phyloP scores from a whole-genome alignment of 2,329 filamentous ascomycete species.

The Colletotrichum higginsianum region DNA sequence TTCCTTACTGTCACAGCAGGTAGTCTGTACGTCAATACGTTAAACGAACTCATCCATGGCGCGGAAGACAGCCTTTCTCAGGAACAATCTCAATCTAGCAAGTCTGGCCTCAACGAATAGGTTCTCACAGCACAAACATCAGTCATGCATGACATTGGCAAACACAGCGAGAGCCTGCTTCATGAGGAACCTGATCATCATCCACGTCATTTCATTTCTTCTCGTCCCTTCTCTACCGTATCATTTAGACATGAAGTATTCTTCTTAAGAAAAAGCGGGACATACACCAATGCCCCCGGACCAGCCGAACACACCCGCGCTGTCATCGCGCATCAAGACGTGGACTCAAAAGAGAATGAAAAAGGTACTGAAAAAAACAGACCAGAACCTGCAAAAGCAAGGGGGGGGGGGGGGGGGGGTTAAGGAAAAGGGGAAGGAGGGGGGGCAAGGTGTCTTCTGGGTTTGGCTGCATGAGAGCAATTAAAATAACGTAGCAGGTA shows the following conservation, averaged over 20 bases:
- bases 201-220: conserved; percentile 38
- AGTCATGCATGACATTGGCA: background rate
- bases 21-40: background rate
- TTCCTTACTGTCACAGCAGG: background rate
- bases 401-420: background rate
- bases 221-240: conserved; percentile 34
- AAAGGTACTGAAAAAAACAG: background rate
- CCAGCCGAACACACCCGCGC: conserved; percentile 45
- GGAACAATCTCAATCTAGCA: background rate
- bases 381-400: background rate
- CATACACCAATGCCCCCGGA: conserved; percentile 44
- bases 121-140: background rate
- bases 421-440: background rate
- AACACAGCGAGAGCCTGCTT: background rate
- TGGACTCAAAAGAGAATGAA: conserved; percentile 20
- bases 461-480: conserved; percentile 24
- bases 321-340: conserved; percentile 34
- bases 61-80: background rate
- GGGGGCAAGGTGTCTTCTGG: conserved; percentile 11
- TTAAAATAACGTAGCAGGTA: conserved; percentile 40
- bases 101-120: background rate
- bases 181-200: conserved; percentile 10
- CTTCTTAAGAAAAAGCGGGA: background rate
- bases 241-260: conserved; percentile 35
- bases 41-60: background rate